These are phyloP conservation scores for Solanum chacoense DNA, from an alignment of 305 asterid genomes.

Conservation along the genomic window DNA sequence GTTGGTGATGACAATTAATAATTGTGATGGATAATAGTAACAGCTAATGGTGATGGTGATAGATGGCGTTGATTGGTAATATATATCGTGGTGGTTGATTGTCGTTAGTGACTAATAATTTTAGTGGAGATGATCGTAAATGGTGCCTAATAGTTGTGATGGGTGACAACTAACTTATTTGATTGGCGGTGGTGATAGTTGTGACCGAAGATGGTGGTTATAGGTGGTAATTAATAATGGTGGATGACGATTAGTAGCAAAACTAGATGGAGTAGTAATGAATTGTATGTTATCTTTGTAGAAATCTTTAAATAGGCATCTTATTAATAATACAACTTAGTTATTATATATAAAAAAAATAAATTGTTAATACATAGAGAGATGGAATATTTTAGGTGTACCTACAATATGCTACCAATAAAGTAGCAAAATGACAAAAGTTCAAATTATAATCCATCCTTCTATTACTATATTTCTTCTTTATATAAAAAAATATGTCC, in stretches of 20 bases:
- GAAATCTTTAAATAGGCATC: neutral
- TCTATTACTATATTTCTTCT: neutral
- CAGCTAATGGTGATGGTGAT: neutral
- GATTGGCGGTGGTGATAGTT: neutral
- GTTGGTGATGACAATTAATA: neutral
- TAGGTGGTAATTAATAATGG: neutral
- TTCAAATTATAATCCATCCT: neutral
- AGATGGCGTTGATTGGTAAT: neutral
- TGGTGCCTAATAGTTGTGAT: neutral
- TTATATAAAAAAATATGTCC: neutral
- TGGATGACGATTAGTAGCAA: neutral
- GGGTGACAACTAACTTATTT: neutral
- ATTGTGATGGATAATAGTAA: neutral
- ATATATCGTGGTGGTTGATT: neutral
- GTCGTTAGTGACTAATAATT: neutral
- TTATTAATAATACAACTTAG: neutral
- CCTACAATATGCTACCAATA: neutral
- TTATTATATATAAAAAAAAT: neutral
- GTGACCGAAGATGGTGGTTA: neutral
- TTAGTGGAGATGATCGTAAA: neutral
- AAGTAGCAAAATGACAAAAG: neutral
- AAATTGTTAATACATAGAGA: neutral
- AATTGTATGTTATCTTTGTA: no score
- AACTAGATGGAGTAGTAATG: neutral
- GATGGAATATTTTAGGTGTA: neutral